Evolutionary conservation across 2,329 filamentous ascomycete species (phyloP).

Genomic region (Dothideomycetes sp.): DNA sequence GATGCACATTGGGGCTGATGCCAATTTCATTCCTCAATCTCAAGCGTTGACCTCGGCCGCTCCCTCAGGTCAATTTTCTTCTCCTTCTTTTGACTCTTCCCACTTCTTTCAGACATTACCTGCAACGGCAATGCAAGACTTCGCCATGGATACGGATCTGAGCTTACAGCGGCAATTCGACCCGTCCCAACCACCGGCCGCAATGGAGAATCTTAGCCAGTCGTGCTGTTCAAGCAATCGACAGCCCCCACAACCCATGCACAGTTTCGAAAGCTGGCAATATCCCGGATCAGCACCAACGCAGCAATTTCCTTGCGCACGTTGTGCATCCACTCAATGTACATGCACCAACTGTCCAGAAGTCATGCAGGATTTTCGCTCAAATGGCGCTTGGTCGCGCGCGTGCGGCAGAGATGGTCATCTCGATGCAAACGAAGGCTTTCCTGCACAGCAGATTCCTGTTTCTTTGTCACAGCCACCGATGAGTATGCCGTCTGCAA

Average conservation of each 20-base stretch:
- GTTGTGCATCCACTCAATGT: slow-evolving; percentile 9
- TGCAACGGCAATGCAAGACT: neutral
- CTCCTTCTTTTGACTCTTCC: too few species aligned
- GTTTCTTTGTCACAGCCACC: too few species aligned
- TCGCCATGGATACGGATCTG: neutral
- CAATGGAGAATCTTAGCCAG: slow-evolving; percentile 3
- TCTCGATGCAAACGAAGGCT: neutral
- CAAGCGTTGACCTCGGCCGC: too few species aligned
- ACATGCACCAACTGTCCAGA: slow-evolving; percentile 9
- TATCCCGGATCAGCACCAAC: slow-evolving; percentile 3
- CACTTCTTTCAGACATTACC: neutral
- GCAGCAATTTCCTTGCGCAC: slow-evolving; percentile 8
- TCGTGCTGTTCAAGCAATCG: slow-evolving; percentile 8
- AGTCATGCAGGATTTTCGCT: slow-evolving; percentile 8
- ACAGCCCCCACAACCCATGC: neutral
- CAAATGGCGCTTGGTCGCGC: slow-evolving; percentile 9
- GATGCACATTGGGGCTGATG: neutral
- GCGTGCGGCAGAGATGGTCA: slow-evolving; percentile 9
- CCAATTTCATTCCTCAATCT: slow-evolving; percentile 4
- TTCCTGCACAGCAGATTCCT: too few species aligned
- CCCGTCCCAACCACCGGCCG: slow-evolving; percentile 4
- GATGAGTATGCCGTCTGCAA: too few species aligned
- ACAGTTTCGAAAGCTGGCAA: slow-evolving; percentile 3
- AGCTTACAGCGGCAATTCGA: neutral
- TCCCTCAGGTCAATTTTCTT: too few species aligned